Evolutionary conservation across 2,329 filamentous ascomycete species (phyloP).

Genomic region (Curvularia verruculosa): DNA sequence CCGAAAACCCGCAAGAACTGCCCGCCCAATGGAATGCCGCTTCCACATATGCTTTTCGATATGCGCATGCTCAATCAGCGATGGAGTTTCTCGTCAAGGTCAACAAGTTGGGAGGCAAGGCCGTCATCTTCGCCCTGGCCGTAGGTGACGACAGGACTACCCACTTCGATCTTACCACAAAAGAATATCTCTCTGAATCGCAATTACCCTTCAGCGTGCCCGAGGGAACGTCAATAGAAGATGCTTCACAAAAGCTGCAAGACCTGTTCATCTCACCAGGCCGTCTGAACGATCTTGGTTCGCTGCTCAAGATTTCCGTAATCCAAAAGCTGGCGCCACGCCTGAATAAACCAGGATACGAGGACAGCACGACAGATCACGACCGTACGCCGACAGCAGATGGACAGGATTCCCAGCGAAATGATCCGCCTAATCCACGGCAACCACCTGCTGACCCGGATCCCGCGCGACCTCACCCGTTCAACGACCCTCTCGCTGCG

Average conservation of each 20-base stretch:
- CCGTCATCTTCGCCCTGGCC: conserved; percentile 80
- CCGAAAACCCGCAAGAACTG: conserved; percentile 65
- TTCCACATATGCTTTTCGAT: conserved; percentile 78
- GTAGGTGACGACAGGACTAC: conserved; percentile 81
- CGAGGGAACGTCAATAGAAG: conserved; percentile 55
- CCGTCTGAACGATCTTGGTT: conserved; percentile 71
- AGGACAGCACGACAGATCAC: conserved; percentile 56
- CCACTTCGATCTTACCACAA: conserved; percentile 73
- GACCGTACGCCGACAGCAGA: conserved; percentile 48
- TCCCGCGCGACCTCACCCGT: conserved; percentile 71
- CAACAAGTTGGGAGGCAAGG: conserved; percentile 80
- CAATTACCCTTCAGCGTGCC: conserved; percentile 60
- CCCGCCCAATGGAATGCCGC: conserved; percentile 81
- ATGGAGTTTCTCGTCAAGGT: conserved; percentile 84
- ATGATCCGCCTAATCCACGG: conserved; percentile 51
- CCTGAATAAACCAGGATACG: conserved; percentile 78
- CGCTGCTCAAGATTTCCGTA: conserved; percentile 75
- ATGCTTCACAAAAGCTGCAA: conserved; percentile 52
- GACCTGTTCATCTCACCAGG: conserved; percentile 75
- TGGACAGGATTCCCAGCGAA: conserved; percentile 45
- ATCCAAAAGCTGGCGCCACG: conserved; percentile 83
- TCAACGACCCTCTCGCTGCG: conserved; percentile 70
- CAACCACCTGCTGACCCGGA: conserved; percentile 58
- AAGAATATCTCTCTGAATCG: conserved; percentile 74
- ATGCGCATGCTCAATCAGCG: conserved; percentile 82